Evolutionary conservation across 352 stramenopile species (phyloP).

Genomic region (Phytophthora palmivora): DNA sequence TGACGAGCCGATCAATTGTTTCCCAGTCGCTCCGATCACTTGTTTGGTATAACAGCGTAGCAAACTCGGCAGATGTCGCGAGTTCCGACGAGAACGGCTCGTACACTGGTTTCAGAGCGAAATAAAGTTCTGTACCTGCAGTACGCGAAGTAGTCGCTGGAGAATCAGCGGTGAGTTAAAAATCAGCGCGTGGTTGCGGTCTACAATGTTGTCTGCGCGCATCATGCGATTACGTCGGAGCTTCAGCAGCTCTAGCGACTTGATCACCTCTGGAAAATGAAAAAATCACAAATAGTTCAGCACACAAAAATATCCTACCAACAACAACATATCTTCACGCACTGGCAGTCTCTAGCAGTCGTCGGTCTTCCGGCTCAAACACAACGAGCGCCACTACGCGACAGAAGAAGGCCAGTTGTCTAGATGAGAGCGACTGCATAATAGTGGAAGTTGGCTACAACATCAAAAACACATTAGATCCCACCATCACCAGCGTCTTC

Average conservation of each 20-base stretch:
- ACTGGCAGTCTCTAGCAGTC: conserved; percentile 92
- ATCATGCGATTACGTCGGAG: conserved; percentile 84
- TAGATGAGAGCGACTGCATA: conserved; percentile 88
- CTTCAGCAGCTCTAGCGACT: conserved; percentile 93
- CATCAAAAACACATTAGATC: conserved; percentile 9
- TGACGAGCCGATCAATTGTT: conserved; percentile 68
- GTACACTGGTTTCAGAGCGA: conserved; percentile 82
- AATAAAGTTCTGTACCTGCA: conserved; percentile 90
- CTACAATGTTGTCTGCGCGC: conserved; percentile 85
- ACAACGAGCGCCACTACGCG: conserved; percentile 95
- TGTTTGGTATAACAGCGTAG: conserved; percentile 79
- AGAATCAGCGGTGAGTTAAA: conserved; percentile 84
- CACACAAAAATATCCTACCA: too few species aligned
- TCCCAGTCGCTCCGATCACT: conserved; percentile 82
- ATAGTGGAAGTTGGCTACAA: conserved; percentile 90
- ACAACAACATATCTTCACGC: conserved; percentile 20
- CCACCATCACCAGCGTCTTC: neutral
- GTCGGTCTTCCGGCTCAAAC: conserved; percentile 95
- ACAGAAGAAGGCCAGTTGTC: conserved; percentile 96
- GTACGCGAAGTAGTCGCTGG: conserved; percentile 70
- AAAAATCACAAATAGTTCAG: conserved; percentile 18
- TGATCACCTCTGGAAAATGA: conserved; percentile 83
- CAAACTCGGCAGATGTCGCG: conserved; percentile 82
- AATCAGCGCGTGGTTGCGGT: conserved; percentile 95
- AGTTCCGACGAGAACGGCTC: conserved; percentile 85